Evolutionary conservation across 257 asterid species (phyloP).

Genomic region (Rehmannia glutinosa): DNA sequence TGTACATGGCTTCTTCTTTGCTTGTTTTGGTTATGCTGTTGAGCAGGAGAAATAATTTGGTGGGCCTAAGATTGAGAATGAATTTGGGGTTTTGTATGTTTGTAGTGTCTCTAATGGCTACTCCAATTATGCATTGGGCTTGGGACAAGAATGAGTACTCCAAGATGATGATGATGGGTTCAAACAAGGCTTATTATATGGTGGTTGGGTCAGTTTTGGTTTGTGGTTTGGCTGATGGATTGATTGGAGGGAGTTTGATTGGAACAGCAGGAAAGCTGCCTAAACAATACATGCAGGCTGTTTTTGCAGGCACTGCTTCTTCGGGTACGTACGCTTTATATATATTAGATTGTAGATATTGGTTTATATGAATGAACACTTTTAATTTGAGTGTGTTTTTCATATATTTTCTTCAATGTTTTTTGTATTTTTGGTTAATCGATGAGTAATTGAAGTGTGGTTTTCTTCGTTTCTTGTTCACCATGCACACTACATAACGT

Average conservation of each 20-base stretch:
- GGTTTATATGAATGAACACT: no score
- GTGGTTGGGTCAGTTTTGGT: slow-evolving; percentile 51
- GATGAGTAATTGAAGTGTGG: no score
- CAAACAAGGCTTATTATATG: slow-evolving; percentile 23
- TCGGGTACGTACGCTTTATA: slow-evolving; percentile 80
- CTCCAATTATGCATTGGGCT: slow-evolving; percentile 56
- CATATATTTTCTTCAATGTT: no score
- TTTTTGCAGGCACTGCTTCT: slow-evolving; percentile 83
- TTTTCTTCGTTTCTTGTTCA: no score
- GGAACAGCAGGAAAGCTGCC: slow-evolving; percentile 74
- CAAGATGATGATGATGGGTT: slow-evolving; percentile 19
- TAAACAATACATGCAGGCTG: slow-evolving; percentile 77
- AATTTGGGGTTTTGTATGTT: slow-evolving; percentile 67
- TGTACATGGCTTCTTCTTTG: slow-evolving; percentile 63
- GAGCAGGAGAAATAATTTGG: slow-evolving; percentile 21
- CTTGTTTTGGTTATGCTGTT: slow-evolving; percentile 40
- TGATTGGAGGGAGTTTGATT: slow-evolving; percentile 60
- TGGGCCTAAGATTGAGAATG: slow-evolving; percentile 52
- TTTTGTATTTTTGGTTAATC: no score
- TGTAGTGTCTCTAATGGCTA: slow-evolving; percentile 41
- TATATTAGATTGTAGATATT: no score
- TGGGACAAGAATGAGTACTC: slow-evolving; percentile 15
- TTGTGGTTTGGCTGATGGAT: slow-evolving; percentile 70
- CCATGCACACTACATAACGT: no score
- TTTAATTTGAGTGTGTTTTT: no score